Conservation (phyloP, 257 asterid species). For the Paulownia fortunei region DNA sequence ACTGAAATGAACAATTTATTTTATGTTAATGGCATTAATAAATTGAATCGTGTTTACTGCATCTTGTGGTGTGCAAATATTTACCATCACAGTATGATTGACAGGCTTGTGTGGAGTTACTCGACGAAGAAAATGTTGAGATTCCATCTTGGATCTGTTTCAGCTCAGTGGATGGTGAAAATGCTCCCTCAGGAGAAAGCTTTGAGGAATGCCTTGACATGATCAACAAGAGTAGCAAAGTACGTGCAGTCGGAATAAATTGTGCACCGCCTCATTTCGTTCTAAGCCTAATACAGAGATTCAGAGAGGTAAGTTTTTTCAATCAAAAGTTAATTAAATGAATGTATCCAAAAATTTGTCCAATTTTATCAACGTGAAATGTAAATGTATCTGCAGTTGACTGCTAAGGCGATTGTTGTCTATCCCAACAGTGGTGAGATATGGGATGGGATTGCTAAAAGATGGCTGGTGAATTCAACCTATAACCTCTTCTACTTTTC, state of each 20-base stretch:
- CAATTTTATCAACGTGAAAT: not conserved
- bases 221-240: conserved; percentile 58
- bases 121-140: conserved; percentile 66
- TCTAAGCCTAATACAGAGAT: conserved; percentile 61
- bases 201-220: conserved; percentile 62
- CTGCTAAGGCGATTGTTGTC: conserved; percentile 70
- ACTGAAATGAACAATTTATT: too few species aligned
- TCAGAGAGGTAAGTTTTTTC: conserved; percentile 60
- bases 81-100: not conserved
- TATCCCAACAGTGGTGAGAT: conserved; percentile 84
- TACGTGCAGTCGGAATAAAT: conserved; percentile 75
- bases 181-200: conserved; percentile 85
- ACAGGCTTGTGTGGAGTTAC: conserved; percentile 80
- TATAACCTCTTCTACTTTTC: not conserved
- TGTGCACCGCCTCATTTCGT: conserved; percentile 90
- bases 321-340: not conserved
- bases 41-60: not conserved
- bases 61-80: not conserved
- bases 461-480: conserved; percentile 65
- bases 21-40: too few species aligned
- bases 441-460: conserved; percentile 83
- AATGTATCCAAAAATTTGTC: not conserved
- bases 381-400: conserved; percentile 46
- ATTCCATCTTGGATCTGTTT: conserved; percentile 92
- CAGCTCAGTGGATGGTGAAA: conserved; percentile 77